Evolutionary conservation across 1,139 yeast genomes (phyloP).

Genomic region (Blastobotrys elegans): DNA sequence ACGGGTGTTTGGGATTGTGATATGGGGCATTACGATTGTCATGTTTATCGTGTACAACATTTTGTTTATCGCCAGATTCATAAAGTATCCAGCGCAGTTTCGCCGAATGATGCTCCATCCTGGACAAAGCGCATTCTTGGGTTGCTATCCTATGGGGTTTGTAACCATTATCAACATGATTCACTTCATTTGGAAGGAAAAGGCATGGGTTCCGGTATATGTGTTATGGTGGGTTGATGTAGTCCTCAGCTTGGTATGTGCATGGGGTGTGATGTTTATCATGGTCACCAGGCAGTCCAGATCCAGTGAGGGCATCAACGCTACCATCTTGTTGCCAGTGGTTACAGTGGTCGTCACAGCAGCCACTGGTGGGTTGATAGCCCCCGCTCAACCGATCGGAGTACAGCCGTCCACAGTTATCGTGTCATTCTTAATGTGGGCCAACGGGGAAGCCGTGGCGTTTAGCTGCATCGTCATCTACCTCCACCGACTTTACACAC

Average conservation of each 20-base stretch:
- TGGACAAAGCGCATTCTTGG: slow-evolving; percentile 56
- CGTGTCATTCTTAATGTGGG: slow-evolving; percentile 57
- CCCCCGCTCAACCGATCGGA: slow-evolving; percentile 40
- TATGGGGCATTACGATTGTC: slow-evolving; percentile 50
- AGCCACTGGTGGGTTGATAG: slow-evolving; percentile 57
- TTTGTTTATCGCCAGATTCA: slow-evolving; percentile 39
- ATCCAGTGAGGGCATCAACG: slow-evolving; percentile 33
- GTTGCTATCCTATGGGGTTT: slow-evolving; percentile 75
- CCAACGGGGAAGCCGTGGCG: slow-evolving; percentile 60
- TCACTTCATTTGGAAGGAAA: slow-evolving; percentile 33
- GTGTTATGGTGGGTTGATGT: slow-evolving; percentile 69
- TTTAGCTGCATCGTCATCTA: slow-evolving; percentile 53
- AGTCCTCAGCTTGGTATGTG: slow-evolving; percentile 47
- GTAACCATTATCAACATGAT: slow-evolving; percentile 59
- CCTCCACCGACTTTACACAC: slow-evolving; percentile 51
- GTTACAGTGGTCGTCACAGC: slow-evolving; percentile 74
- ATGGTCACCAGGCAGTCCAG: slow-evolving; percentile 39
- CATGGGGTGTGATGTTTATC: slow-evolving; percentile 50
- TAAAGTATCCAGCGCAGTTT: slow-evolving; percentile 37
- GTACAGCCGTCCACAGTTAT: slow-evolving; percentile 50
- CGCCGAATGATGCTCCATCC: slow-evolving; percentile 42
- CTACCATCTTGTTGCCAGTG: slow-evolving; percentile 58
- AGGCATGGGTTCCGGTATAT: slow-evolving; percentile 37
- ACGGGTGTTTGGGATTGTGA: slow-evolving; percentile 48
- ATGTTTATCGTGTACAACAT: slow-evolving; percentile 42